phyloP scores from a whole-genome alignment of 1,139 yeast genomes.

The Saccharomyces pastorianus region DNA sequence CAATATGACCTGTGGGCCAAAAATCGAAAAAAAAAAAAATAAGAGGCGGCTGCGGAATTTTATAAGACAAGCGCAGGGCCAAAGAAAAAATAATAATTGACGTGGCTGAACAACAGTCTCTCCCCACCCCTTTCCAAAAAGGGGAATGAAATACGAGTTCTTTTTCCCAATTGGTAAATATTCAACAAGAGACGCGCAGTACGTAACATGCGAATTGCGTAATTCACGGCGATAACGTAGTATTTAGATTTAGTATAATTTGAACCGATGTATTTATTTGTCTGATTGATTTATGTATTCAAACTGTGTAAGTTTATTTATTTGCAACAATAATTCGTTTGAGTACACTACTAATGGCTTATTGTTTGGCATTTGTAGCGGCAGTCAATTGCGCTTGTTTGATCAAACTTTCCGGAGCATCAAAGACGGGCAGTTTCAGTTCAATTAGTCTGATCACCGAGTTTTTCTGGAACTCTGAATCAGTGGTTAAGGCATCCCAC shows the following conservation, averaged over 20 bases:
- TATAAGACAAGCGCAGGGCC: neutral
- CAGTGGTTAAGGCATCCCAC: constrained; percentile 48
- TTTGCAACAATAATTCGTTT: neutral
- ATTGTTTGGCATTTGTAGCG: constrained; percentile 41
- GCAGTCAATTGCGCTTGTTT: constrained; percentile 75
- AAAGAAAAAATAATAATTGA: neutral
- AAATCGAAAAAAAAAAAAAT: neutral
- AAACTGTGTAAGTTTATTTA: neutral
- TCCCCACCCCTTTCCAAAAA: neutral
- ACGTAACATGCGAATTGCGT: neutral
- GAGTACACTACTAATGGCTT: neutral
- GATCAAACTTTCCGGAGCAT: constrained; percentile 67
- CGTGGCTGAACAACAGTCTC: neutral
- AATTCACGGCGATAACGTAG: neutral
- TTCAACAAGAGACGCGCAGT: neutral
- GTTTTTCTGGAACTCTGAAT: constrained; percentile 40
- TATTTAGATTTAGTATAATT: neutral
- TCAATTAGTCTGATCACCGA: constrained; percentile 67
- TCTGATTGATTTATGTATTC: neutral
- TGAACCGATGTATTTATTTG: neutral
- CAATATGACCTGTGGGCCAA: neutral
- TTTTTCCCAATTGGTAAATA: neutral
- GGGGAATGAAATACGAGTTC: neutral
- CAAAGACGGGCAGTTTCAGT: constrained; percentile 69
- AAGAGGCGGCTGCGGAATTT: neutral